Percentiles rank a stretch among this genome's conserved stretches.
These are phyloP conservation scores for Eremomyces bilateralis DNA, from an alignment of 495 filamentous ascomycete genomes.

Conservation along the genomic window DNA sequence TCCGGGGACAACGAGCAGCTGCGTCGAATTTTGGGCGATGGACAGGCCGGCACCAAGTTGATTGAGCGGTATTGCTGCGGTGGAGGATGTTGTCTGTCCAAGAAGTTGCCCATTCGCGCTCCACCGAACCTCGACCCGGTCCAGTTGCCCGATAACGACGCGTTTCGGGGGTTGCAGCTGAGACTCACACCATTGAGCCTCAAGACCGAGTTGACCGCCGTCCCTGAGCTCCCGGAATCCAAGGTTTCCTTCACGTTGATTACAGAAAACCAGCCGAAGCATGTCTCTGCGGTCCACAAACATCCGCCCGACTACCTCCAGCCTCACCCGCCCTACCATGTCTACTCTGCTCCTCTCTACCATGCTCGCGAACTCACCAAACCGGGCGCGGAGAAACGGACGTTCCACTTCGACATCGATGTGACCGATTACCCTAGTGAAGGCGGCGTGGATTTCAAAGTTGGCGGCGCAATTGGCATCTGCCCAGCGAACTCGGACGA, in stretches of 20 bases:
- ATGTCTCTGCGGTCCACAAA: conserved; percentile 23
- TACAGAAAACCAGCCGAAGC: conserved; percentile 7
- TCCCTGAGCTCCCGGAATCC: conserved; percentile 49
- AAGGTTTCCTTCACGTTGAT: conserved; percentile 42
- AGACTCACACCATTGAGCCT: conserved; percentile 51
- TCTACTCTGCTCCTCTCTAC: conserved; percentile 67
- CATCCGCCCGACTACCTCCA: conserved; percentile 79
- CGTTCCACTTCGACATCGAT: conserved; percentile 91
- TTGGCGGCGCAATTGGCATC: conserved; percentile 87
- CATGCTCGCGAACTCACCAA: conserved; percentile 69
- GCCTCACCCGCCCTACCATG: conserved; percentile 83
- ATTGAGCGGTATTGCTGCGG: conserved; percentile 55
- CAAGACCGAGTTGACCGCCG: conserved; percentile 43
- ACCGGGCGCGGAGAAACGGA: conserved; percentile 84
- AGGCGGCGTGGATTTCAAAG: conserved; percentile 75
- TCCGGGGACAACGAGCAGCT: conserved; percentile 57
- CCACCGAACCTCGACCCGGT: conserved; percentile 32
- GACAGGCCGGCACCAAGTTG: conserved; percentile 31
- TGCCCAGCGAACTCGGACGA: conserved; percentile 64
- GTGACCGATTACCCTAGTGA: conserved; percentile 87
- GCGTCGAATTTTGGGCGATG: conserved; percentile 36
- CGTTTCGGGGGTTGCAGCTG: conserved; percentile 55
- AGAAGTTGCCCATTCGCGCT: conserved; percentile 34
- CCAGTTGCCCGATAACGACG: conserved; percentile 56
- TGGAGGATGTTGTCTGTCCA: conserved; percentile 69